These are phyloP conservation scores for Lasiosphaeria miniovina DNA, from an alignment of 495 filamentous ascomycete species.

Conservation along the genomic window DNA sequence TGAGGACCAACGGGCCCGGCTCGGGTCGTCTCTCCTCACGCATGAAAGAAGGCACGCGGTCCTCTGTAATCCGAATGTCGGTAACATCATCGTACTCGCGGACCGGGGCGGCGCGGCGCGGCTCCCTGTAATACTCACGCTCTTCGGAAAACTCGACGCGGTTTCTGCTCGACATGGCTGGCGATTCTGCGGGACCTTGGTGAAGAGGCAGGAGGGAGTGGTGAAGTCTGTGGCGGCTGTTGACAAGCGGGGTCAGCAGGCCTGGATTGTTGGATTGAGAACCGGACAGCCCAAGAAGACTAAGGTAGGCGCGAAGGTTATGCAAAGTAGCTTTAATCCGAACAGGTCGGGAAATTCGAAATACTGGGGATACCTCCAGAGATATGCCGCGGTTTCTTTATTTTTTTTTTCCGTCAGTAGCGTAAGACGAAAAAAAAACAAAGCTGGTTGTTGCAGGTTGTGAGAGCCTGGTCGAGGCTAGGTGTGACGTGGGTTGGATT, in stretches of 20 bases:
- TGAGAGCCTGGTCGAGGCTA: conserved; percentile 10
- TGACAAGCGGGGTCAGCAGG: conserved; percentile 13
- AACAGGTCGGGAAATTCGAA: background rate
- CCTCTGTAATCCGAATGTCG: conserved; percentile 36
- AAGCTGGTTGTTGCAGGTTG: background rate
- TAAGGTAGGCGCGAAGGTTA: background rate
- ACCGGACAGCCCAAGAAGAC: background rate
- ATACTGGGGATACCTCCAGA: background rate
- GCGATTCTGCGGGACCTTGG: background rate
- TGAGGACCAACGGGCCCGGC: conserved; percentile 41
- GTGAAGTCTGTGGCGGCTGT: conserved; percentile 7
- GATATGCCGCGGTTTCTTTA: background rate
- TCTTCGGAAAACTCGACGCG: conserved; percentile 40
- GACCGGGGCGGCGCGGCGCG: conserved; percentile 28
- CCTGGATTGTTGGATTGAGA: conserved; percentile 1
- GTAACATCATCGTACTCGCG: conserved; percentile 38
- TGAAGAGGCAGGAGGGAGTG: conserved; percentile 9
- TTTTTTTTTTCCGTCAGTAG: background rate
- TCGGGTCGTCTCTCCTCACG: conserved; percentile 38
- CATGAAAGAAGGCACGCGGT: conserved; percentile 41
- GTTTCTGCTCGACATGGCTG: conserved; percentile 29
- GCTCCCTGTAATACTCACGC: conserved; percentile 39
- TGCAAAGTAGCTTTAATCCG: conserved; percentile 4
- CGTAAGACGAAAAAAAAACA: background rate
- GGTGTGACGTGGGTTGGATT: conserved; percentile 11